phyloP scores from a whole-genome alignment of 352 stramenopile species.

The Blastocystis sp. region DNA sequence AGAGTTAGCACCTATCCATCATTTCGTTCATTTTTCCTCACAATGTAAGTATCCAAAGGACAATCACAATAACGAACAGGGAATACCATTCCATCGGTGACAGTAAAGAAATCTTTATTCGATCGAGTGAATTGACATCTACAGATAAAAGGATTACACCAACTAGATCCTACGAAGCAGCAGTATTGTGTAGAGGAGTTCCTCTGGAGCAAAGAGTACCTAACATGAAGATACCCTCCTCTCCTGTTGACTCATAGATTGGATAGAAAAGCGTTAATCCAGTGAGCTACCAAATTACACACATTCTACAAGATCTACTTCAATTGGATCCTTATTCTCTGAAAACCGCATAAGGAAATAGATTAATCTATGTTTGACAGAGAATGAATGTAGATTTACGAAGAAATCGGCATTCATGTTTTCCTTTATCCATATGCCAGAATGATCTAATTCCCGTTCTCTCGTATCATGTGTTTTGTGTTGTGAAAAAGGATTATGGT shows the following conservation, averaged over 20 bases:
- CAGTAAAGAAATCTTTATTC: neutral
- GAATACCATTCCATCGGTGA: constrained; percentile 21
- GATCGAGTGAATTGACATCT: constrained; percentile 49
- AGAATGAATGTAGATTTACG: neutral
- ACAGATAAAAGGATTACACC: neutral
- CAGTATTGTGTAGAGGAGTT: constrained; percentile 31
- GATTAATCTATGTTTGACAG: neutral
- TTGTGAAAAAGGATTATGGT: no score
- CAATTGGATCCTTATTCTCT: constrained; percentile 29
- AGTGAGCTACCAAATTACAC: constrained; percentile 20
- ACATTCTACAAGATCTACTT: constrained; percentile 13
- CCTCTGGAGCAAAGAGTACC: constrained; percentile 33
- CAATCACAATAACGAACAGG: constrained; percentile 17
- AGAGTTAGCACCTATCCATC: constrained; percentile 31
- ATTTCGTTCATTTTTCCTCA: neutral
- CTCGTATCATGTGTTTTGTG: neutral
- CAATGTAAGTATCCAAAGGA: constrained; percentile 23
- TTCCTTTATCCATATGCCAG: neutral
- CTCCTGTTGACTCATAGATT: constrained; percentile 39
- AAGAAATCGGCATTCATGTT: neutral
- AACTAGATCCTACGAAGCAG: constrained; percentile 19
- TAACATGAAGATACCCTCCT: constrained; percentile 56
- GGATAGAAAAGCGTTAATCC: constrained; percentile 44
- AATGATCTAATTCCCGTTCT: neutral
- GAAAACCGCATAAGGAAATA: neutral